Evolutionary conservation across 2,329 filamentous ascomycete genomes (phyloP).

Genomic region (Clarireedia homoeocarpa): DNA sequence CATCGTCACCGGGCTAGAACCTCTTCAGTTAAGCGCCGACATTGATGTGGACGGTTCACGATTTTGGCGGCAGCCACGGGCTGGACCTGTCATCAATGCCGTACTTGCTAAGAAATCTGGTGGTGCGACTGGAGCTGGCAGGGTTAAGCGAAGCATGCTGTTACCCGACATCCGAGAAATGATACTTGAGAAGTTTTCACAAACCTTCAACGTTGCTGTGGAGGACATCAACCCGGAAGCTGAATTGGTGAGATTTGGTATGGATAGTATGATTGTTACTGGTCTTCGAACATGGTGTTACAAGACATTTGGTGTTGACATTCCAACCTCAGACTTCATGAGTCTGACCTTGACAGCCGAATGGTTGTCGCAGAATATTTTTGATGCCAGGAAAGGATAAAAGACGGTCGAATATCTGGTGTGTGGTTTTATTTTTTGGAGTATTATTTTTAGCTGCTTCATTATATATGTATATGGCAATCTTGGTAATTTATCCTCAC

Average conservation of each 20-base stretch:
- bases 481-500: too few species aligned
- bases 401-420: neutral
- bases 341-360: neutral
- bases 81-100: neutral
- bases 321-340: slow-evolving; percentile 17
- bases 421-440: too few species aligned
- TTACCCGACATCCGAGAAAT: slow-evolving; percentile 31
- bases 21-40: neutral
- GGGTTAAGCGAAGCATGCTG: neutral
- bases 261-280: slow-evolving; percentile 22
- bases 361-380: neutral
- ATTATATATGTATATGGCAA: too few species aligned
- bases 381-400: neutral
- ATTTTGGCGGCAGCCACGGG: neutral
- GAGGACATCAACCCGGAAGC: slow-evolving; percentile 38
- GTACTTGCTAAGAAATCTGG: slow-evolving; percentile 1
- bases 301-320: slow-evolving; percentile 32
- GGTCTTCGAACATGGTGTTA: slow-evolving; percentile 28
- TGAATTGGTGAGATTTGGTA: slow-evolving; percentile 36
- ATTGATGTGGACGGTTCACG: neutral
- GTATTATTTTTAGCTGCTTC: too few species aligned
- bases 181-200: slow-evolving; percentile 36
- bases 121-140: neutral
- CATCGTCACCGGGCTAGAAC: slow-evolving; percentile 1
- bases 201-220: slow-evolving; percentile 38